A percentile compares a stretch with the other conserved stretches of the same genome.
Evolutionary conservation across 2,329 filamentous ascomycete genomes (phyloP).

Genomic region (Botryotinia globosa): DNA sequence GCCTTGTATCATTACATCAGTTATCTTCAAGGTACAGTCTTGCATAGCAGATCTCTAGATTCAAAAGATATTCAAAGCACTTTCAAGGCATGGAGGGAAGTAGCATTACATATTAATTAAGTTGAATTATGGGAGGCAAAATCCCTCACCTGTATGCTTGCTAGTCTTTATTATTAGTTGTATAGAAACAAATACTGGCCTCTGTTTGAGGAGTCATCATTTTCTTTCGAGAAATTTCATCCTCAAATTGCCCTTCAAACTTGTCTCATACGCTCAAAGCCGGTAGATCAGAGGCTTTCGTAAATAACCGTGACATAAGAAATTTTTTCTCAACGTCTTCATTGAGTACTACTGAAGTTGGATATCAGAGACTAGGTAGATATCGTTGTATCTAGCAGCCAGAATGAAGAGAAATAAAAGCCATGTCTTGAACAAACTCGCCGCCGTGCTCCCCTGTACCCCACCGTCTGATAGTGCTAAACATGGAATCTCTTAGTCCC

Average conservation of each 20-base stretch:
- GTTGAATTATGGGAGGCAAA: background rate
- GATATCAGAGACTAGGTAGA: background rate
- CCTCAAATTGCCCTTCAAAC: too few relatives aligned
- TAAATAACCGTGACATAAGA: background rate
- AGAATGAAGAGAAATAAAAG: background rate
- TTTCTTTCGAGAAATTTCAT: background rate
- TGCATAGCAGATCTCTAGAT: background rate
- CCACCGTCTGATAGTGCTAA: background rate
- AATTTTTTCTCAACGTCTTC: too few relatives aligned
- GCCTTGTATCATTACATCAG: background rate
- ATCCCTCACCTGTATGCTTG: too few relatives aligned
- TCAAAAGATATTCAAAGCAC: background rate
- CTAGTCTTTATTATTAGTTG: background rate
- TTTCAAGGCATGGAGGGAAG: background rate
- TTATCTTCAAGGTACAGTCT: accelerated
- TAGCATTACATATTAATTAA: background rate
- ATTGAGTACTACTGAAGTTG: background rate
- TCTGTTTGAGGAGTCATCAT: background rate
- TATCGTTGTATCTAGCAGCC: background rate
- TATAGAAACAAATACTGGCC: background rate
- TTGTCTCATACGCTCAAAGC: background rate
- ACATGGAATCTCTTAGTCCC: background rate
- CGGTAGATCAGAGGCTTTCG: too few relatives aligned
- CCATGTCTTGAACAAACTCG: background rate
- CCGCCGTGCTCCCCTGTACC: background rate